phyloP scores from a whole-genome alignment of 352 stramenopile genomes.

The Aphanomyces stellatus region DNA sequence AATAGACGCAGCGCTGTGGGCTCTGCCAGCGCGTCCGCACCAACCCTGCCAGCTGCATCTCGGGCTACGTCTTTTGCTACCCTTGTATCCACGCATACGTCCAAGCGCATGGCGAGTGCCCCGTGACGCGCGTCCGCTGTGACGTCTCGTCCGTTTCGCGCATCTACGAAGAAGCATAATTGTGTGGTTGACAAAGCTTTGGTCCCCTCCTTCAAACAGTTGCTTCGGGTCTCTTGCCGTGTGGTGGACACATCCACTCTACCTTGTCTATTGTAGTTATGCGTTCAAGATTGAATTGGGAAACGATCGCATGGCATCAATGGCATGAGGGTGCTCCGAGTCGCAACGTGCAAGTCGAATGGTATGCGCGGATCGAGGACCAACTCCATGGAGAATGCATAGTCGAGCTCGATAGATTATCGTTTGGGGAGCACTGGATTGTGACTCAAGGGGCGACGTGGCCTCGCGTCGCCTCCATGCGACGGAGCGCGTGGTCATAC shows the following conservation, averaged over 20 bases:
- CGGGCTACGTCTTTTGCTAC: constrained; percentile 81
- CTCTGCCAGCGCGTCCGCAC: constrained; percentile 66
- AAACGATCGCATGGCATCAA: too few species aligned
- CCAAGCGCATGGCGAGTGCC: constrained; percentile 56
- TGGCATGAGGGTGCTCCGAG: too few species aligned
- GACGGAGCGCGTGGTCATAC: not conserved
- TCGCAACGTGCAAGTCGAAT: too few species aligned
- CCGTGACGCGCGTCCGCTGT: constrained; percentile 70
- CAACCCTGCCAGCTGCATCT: constrained; percentile 63
- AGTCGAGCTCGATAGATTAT: too few species aligned
- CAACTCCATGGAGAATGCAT: too few species aligned
- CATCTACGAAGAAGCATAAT: constrained; percentile 70
- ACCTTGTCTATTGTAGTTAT: too few species aligned
- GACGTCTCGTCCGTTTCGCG: constrained; percentile 51
- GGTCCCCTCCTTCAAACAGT: too few species aligned
- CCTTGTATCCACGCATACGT: constrained; percentile 70
- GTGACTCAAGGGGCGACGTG: not conserved
- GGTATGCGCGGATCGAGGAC: too few species aligned
- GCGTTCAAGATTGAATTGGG: too few species aligned
- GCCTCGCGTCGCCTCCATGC: not conserved
- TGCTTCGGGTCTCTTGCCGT: too few species aligned
- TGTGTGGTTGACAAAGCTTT: not conserved
- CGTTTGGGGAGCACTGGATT: too few species aligned
- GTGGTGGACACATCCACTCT: too few species aligned
- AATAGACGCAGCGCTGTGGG: constrained; percentile 40